Evolutionary conservation across 441 rosid species (phyloP).

Genomic region (Gossypium lobatum): DNA sequence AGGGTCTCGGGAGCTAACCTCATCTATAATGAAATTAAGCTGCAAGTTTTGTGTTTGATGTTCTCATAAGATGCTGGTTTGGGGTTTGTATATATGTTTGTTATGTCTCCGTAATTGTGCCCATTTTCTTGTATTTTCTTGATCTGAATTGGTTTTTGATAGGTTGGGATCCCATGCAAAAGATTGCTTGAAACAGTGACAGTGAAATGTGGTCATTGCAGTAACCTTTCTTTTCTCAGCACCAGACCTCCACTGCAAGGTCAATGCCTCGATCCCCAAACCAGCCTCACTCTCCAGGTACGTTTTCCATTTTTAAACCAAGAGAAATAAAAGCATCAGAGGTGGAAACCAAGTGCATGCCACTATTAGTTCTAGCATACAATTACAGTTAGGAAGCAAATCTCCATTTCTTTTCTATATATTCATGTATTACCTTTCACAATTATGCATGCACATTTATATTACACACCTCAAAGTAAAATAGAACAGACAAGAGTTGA

Average conservation of each 20-base stretch:
- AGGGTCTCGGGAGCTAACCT: not conserved
- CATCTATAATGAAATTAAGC: not conserved
- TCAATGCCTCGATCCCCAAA: constrained; percentile 62
- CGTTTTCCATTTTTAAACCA: constrained; percentile 1
- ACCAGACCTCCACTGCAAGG: constrained; percentile 69
- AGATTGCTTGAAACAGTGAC: constrained; percentile 86
- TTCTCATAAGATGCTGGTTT: not conserved
- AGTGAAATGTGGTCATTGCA: constrained; percentile 96
- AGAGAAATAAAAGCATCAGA: not conserved
- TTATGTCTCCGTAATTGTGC: not conserved
- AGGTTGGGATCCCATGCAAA: constrained; percentile 97
- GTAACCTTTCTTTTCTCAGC: constrained; percentile 88
- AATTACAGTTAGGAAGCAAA: not conserved
- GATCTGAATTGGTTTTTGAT: not conserved
- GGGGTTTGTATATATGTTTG: not conserved
- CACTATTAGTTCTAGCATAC: not conserved
- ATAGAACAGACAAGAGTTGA: not conserved
- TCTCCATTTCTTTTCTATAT: not conserved
- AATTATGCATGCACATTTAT: not conserved
- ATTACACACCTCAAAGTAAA: not conserved
- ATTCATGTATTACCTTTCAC: not conserved
- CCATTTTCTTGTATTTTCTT: not conserved
- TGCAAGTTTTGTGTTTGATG: not conserved
- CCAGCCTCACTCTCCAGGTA: constrained; percentile 60
- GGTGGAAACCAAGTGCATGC: not conserved